A percentile compares a stretch with the other conserved stretches of the same genome.
phyloP scores from a whole-genome alignment of 345 rosid species.

The Camelina hispida region DNA sequence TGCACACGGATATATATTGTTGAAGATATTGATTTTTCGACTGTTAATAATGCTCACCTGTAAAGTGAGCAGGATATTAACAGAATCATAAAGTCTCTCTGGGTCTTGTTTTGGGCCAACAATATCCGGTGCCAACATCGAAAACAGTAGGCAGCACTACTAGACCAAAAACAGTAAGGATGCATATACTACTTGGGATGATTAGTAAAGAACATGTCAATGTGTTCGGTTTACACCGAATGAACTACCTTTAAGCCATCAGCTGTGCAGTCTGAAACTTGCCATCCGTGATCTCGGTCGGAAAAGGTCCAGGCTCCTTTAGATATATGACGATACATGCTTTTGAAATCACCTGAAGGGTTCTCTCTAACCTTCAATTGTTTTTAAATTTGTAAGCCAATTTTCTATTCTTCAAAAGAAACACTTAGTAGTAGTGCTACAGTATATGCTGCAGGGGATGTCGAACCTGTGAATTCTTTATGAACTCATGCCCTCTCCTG shows the following conservation, averaged over 20 bases:
- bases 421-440: not conserved
- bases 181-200: conserved; percentile 5
- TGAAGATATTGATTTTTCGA: not conserved
- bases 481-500: conserved; percentile 47
- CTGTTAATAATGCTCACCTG: conserved; percentile 50
- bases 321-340: conserved; percentile 68
- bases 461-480: conserved; percentile 60
- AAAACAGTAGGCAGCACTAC: conserved; percentile 55
- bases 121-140: conserved; percentile 55
- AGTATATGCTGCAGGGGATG: not conserved
- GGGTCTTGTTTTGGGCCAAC: conserved; percentile 57
- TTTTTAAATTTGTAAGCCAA: not conserved
- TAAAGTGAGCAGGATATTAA: conserved; percentile 54
- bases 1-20: not conserved
- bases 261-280: conserved; percentile 77
- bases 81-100: conserved; percentile 56
- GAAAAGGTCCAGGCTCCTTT: conserved; percentile 82
- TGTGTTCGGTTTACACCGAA: not conserved
- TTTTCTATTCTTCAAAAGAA: not conserved
- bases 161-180: conserved; percentile 1
- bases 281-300: conserved; percentile 75
- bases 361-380: conserved; percentile 27
- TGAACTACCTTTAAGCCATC: conserved; percentile 60
- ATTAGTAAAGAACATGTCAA: conserved; percentile 15
- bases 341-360: conserved; percentile 52